Evolutionary conservation across 805 yeast species (phyloP).

Genomic region (Blastobotrys attinorum): DNA sequence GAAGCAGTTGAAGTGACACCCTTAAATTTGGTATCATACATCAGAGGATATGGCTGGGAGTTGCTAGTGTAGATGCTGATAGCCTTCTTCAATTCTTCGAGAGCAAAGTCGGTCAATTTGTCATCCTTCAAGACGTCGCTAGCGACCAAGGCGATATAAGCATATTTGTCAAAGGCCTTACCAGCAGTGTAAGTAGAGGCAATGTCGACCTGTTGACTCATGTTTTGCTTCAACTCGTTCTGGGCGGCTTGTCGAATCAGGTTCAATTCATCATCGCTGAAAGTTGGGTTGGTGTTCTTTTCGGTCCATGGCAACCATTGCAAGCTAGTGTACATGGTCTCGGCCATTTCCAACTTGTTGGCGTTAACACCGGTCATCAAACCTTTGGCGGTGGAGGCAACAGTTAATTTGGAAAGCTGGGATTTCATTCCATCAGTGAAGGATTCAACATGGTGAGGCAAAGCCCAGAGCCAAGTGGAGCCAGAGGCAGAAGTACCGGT

Average conservation of each 20-base stretch:
- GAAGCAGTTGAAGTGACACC: conserved; percentile 31
- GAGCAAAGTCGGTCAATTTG: conserved; percentile 40
- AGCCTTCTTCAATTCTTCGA: conserved; percentile 58
- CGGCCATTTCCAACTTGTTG: conserved; percentile 27
- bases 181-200: conserved; percentile 92
- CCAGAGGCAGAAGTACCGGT: conserved; percentile 41
- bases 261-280: conserved; percentile 33
- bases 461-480: conserved; percentile 44
- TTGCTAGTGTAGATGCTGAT: conserved; percentile 62
- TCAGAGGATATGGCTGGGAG: conserved; percentile 61
- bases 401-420: conserved; percentile 25
- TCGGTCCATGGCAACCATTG: conserved; percentile 50
- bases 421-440: conserved; percentile 30
- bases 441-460: conserved; percentile 56
- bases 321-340: conserved; percentile 35
- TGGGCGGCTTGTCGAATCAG: conserved; percentile 38
- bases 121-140: conserved; percentile 56
- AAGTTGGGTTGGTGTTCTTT: conserved; percentile 28
- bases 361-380: conserved; percentile 30
- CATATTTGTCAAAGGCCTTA: conserved; percentile 81
- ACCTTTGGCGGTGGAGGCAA: conserved; percentile 46
- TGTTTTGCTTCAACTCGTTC: conserved; percentile 50
- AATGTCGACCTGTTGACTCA: conserved; percentile 48
- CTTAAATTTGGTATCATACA: conserved; percentile 63
- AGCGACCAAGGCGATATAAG: conserved; percentile 70